phyloP scores from a whole-genome alignment of 352 stramenopile genomes.

The Phytophthora pistaciae region DNA sequence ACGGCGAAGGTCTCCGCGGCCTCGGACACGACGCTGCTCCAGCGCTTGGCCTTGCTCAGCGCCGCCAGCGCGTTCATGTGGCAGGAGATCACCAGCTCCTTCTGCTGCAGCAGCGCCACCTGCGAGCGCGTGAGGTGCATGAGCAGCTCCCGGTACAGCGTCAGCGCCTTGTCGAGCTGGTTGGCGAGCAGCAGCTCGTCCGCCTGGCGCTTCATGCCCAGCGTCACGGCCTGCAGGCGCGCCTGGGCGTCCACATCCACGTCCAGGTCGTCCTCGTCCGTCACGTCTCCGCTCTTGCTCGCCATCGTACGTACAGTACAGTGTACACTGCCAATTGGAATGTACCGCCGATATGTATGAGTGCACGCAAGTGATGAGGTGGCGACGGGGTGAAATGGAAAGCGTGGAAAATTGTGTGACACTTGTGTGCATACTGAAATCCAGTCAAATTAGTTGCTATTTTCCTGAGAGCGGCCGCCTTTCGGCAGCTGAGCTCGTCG shows the following conservation, averaged over 20 bases:
- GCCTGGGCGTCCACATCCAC: slow-evolving; percentile 58
- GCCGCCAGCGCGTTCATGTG: slow-evolving; percentile 72
- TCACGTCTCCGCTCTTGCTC: slow-evolving; percentile 33
- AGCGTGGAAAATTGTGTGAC: slow-evolving; percentile 19
- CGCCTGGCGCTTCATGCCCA: slow-evolving; percentile 71
- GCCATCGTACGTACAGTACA: slow-evolving; percentile 22
- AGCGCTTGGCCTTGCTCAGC: slow-evolving; percentile 69
- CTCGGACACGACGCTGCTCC: slow-evolving; percentile 55
- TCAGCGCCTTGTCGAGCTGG: slow-evolving; percentile 61
- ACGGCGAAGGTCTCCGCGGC: slow-evolving; percentile 55
- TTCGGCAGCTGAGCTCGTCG: slow-evolving; percentile 7
- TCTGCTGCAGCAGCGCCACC: slow-evolving; percentile 61
- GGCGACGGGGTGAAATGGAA: slow-evolving; percentile 5
- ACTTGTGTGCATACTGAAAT: slow-evolving; percentile 20
- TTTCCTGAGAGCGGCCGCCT: slow-evolving; percentile 19
- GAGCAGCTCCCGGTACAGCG: slow-evolving; percentile 74
- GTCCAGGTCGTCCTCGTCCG: slow-evolving; percentile 46
- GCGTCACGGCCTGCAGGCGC: slow-evolving; percentile 46
- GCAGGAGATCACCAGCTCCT: slow-evolving; percentile 72
- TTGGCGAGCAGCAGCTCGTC: slow-evolving; percentile 69
- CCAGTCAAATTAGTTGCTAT: slow-evolving; percentile 8
- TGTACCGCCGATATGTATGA: background rate
- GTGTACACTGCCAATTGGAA: background rate
- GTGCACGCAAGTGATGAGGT: background rate
- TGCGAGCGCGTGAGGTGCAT: slow-evolving; percentile 78